phyloP scores from a whole-genome alignment of 2,329 filamentous ascomycete species.

The Sclerotinia spermophila region DNA sequence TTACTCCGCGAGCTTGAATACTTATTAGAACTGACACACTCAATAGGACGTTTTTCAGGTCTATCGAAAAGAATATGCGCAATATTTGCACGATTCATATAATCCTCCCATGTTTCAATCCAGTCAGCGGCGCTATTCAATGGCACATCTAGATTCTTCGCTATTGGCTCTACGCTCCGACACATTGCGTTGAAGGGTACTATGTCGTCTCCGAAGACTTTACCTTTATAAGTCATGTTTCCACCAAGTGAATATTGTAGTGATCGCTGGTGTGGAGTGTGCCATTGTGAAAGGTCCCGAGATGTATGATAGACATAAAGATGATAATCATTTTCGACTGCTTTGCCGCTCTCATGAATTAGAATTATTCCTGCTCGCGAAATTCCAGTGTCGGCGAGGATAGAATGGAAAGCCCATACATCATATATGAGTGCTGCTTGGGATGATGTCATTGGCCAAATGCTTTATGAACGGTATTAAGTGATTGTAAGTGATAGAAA shows the following conservation, averaged over 20 bases:
- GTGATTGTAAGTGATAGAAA: neutral
- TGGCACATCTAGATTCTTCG: neutral
- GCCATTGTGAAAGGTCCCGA: neutral
- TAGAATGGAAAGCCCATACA: neutral
- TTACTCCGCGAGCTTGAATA: neutral
- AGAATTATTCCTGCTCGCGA: neutral
- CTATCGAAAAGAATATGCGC: conserved; percentile 11
- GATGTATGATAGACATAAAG: neutral
- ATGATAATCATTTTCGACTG: neutral
- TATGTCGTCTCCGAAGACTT: neutral
- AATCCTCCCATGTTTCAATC: conserved; percentile 2
- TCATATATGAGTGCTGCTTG: neutral
- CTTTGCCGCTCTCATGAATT: neutral
- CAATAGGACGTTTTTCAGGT: neutral
- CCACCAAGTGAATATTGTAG: neutral
- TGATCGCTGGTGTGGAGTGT: neutral
- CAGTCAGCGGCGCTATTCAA: neutral
- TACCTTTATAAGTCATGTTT: conserved; percentile 10
- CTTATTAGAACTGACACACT: no score
- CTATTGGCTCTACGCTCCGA: neutral
- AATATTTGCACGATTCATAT: conserved; percentile 4
- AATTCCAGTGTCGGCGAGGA: neutral
- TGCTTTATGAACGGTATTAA: neutral
- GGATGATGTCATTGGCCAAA: neutral
- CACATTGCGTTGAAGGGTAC: conserved; percentile 1